These are phyloP conservation scores for Globisporangium cystogenes DNA, from an alignment of 352 stramenopile species.

Conservation along the genomic window DNA sequence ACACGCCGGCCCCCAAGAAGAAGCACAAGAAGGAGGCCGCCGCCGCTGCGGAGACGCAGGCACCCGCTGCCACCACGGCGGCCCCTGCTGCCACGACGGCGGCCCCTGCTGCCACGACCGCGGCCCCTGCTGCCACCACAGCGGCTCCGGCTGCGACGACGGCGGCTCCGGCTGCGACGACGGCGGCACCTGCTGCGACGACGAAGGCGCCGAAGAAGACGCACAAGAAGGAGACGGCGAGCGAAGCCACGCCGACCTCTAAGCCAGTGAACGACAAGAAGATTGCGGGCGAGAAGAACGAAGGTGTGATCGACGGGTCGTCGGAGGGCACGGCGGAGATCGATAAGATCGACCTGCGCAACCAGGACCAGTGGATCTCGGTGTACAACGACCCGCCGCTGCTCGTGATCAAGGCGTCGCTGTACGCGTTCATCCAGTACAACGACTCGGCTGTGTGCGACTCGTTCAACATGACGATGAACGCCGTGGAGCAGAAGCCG, in stretches of 20 bases:
- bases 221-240: constrained; percentile 28
- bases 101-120: constrained; percentile 9
- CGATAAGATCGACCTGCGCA: constrained; percentile 77
- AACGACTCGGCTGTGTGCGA: constrained; percentile 79
- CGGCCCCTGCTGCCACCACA: constrained; percentile 10
- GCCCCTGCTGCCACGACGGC: constrained; percentile 4
- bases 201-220: constrained; percentile 18
- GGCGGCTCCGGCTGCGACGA: constrained; percentile 9
- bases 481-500: constrained; percentile 75
- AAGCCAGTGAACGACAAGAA: constrained; percentile 52
- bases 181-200: constrained; percentile 2
- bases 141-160: constrained; percentile 5
- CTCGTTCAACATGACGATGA: constrained; percentile 85
- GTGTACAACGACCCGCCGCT: constrained; percentile 77
- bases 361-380: constrained; percentile 70
- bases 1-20: constrained; percentile 13
- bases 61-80: constrained; percentile 9
- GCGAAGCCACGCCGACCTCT: background rate
- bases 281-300: constrained; percentile 66
- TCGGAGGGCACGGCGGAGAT: constrained; percentile 78
- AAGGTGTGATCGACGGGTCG: constrained; percentile 71
- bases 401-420: constrained; percentile 77
- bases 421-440: constrained; percentile 85
- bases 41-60: constrained; percentile 14
- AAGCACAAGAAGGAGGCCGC: constrained; percentile 27